A percentile compares a stretch with the other conserved stretches of the same genome.
Evolutionary conservation across 1,139 yeast genomes (phyloP).

Genomic region (Pichia sp.): DNA sequence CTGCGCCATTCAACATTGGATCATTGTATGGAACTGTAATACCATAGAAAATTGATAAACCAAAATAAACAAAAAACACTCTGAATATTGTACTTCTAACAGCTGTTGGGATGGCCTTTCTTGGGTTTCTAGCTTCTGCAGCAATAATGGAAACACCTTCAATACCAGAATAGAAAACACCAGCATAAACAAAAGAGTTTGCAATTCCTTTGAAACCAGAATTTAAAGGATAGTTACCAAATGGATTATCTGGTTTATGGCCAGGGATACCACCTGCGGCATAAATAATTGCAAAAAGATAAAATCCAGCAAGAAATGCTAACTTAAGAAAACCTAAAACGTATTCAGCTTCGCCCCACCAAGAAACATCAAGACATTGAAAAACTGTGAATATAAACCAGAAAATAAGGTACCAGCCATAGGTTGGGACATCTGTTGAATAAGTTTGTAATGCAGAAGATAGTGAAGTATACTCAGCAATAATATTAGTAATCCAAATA

Average conservation of each 20-base stretch:
- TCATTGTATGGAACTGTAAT: conserved; percentile 51
- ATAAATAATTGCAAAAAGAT: conserved; percentile 50
- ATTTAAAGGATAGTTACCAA: conserved; percentile 45
- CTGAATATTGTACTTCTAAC: conserved; percentile 53
- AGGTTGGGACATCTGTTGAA: conserved; percentile 50
- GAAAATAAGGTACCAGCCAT: conserved; percentile 51
- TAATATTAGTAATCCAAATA: conserved; percentile 52
- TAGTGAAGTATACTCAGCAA: conserved; percentile 52
- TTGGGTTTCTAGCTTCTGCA: conserved; percentile 50
- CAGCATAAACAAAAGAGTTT: conserved; percentile 61
- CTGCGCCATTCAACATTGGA: conserved; percentile 27
- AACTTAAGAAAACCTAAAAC: conserved; percentile 50
- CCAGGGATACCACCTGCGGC: conserved; percentile 63
- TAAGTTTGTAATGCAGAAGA: conserved; percentile 47
- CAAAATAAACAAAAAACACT: conserved; percentile 48
- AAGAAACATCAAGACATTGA: conserved; percentile 48
- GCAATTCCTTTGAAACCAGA: conserved; percentile 64
- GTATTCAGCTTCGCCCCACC: conserved; percentile 57
- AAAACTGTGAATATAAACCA: conserved; percentile 50
- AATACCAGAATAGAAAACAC: conserved; percentile 53
- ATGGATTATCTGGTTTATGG: conserved; percentile 42
- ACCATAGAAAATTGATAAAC: conserved; percentile 47
- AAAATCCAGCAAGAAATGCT: conserved; percentile 45
- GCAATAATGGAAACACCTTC: conserved; percentile 55
- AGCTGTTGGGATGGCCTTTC: conserved; percentile 50